phyloP scores from a whole-genome alignment of 352 stramenopile species.

The Phytopythium cucurbitacearum region DNA sequence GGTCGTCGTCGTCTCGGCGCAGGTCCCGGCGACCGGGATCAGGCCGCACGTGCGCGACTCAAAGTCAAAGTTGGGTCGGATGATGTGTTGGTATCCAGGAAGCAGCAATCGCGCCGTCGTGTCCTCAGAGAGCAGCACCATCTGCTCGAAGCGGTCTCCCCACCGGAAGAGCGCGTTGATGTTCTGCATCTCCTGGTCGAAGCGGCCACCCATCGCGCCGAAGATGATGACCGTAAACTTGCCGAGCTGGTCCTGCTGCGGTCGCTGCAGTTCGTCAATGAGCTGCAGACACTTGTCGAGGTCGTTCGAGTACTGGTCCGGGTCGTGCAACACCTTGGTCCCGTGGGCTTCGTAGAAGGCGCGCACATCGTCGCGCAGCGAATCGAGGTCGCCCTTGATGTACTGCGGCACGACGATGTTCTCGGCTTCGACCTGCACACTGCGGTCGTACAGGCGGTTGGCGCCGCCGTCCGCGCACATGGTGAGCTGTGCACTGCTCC shows the following conservation, averaged over 20 bases:
- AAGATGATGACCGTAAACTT: slow-evolving; percentile 87
- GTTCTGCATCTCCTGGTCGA: slow-evolving; percentile 97
- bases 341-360: slow-evolving; percentile 77
- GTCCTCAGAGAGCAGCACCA: slow-evolving; percentile 88
- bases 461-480: slow-evolving; percentile 95
- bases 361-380: slow-evolving; percentile 80
- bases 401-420: slow-evolving; percentile 73
- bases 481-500: slow-evolving; percentile 53
- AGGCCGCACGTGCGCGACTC: slow-evolving; percentile 93
- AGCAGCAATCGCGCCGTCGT: slow-evolving; percentile 85
- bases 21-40: slow-evolving; percentile 87
- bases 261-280: slow-evolving; percentile 37
- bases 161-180: slow-evolving; percentile 92
- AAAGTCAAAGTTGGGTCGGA: slow-evolving; percentile 83
- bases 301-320: slow-evolving; percentile 93
- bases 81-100: slow-evolving; percentile 49
- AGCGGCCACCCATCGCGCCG: slow-evolving; percentile 93
- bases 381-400: slow-evolving; percentile 96
- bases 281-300: slow-evolving; percentile 90
- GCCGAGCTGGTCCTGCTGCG: slow-evolving; percentile 7
- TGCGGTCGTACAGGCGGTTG: slow-evolving; percentile 91
- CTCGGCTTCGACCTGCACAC: slow-evolving; percentile 25
- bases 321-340: slow-evolving; percentile 67
- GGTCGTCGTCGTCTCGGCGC: slow-evolving; percentile 72
- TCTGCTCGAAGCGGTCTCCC: slow-evolving; percentile 65